Base-by-base conservation (phyloP, 2,329 filamentous ascomycete species). In the Pyrenochaeta sp. region DNA sequence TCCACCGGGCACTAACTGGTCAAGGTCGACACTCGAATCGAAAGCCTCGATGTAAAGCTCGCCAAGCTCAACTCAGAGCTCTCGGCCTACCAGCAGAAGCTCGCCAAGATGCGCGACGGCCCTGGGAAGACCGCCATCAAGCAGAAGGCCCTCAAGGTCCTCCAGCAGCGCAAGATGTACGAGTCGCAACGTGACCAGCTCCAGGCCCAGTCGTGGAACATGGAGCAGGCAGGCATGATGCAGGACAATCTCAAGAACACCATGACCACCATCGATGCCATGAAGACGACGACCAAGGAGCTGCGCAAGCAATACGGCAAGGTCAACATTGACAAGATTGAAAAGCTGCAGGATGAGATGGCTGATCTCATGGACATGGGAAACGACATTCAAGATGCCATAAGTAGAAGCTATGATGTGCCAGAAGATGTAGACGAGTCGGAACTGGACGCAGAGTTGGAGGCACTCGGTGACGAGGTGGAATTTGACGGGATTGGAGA, bases 141-240 rank as follows among this genome's bases (percentile, higher is more conserved):
- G 70, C 87, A 95, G 66, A 96, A 96, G 68, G 93, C 93, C 2
- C 86, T 96, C 63, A 96, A 96, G 65, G 86, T 97, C 8, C 86
- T 97, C 2, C 90, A 96, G 75, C 88, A 91, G 46, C 88, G 93
- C 60, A 96, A 96, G 71, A 87, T 92, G 74, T 96, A 96, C 83
- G 94, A 99, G 75, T 81, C 84, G 3, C 91, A 96, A 74, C 90
- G 93, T 55, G 91, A 96, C 65, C 92, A 97, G 75, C 85, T 97
- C 40, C 89, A 96, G 74, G 83, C 87, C 55, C 94, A 99, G 75
- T 90, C 90, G 15, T 97, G 92, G 92, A 97, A 97, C 76, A 96
- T 99, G 92, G 92, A 97, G 76, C 92, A 96, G 75, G 92, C 93
- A 3, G 88, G 89, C 69, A 95, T 92, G 82, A 96, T 97, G 93